These are phyloP conservation scores for Capronia epimyces DNA, from an alignment of 2,329 filamentous ascomycete genomes.

Conservation along the genomic window DNA sequence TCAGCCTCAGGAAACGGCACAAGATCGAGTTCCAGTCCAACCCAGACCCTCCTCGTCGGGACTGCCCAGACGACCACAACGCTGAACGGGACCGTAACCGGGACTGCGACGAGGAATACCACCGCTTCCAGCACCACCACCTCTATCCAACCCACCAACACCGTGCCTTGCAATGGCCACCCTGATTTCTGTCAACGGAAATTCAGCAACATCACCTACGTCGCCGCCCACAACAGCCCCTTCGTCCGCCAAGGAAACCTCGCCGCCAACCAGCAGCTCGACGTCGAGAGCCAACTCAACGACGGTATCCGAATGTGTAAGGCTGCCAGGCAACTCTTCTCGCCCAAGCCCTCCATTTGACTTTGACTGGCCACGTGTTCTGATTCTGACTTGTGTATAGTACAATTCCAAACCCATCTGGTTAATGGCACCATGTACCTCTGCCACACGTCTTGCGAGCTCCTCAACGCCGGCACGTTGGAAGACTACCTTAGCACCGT, in stretches of 20 bases:
- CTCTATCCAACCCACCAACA: slow-evolving; percentile 56
- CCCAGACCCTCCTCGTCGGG: slow-evolving; percentile 36
- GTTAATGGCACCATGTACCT: slow-evolving; percentile 61
- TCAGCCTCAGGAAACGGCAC: slow-evolving; percentile 23
- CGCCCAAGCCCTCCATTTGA: background rate
- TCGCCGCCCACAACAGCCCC: slow-evolving; percentile 75
- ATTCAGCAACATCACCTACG: slow-evolving; percentile 75
- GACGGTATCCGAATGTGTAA: slow-evolving; percentile 60
- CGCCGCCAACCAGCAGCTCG: slow-evolving; percentile 67
- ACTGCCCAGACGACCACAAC: slow-evolving; percentile 35
- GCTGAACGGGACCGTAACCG: slow-evolving; percentile 46
- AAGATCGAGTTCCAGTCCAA: slow-evolving; percentile 37
- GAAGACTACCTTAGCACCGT: slow-evolving; percentile 66
- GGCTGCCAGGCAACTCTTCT: slow-evolving; percentile 24
- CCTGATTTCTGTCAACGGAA: slow-evolving; percentile 69
- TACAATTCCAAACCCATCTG: slow-evolving; percentile 57
- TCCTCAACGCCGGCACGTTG: slow-evolving; percentile 75
- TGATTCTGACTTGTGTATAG: slow-evolving; percentile 34
- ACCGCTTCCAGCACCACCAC: slow-evolving; percentile 45
- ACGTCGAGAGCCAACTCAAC: slow-evolving; percentile 66
- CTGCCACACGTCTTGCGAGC: slow-evolving; percentile 77
- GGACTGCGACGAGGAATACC: slow-evolving; percentile 44
- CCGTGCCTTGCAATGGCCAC: slow-evolving; percentile 72
- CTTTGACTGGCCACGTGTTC: background rate
- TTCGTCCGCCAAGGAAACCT: slow-evolving; percentile 66